A percentile compares a stretch with the other conserved stretches of the same genome.
These are phyloP conservation scores for Penicillium hordei DNA, from an alignment of 2,329 filamentous ascomycete genomes.

Conservation along the genomic window DNA sequence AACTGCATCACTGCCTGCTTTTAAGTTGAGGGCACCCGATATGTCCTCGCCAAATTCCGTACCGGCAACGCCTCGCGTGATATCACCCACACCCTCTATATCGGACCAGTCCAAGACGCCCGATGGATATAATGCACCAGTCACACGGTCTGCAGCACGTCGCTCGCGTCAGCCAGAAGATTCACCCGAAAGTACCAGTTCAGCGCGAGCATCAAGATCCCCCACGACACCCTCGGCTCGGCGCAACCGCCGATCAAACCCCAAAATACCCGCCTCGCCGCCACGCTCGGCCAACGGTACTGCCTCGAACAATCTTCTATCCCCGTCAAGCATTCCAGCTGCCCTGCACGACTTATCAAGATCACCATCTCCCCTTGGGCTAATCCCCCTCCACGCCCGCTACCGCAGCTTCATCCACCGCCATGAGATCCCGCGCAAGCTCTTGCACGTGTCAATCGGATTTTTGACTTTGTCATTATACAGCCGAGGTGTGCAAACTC, in stretches of 20 bases:
- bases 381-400: conserved; percentile 92
- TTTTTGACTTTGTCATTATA: conserved; percentile 91
- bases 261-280: conserved; percentile 42
- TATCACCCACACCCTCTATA: conserved; percentile 80
- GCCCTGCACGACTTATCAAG: conserved; percentile 88
- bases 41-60: conserved; percentile 56
- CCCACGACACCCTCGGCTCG: conserved; percentile 15
- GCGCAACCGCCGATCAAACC: conserved; percentile 41
- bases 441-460: conserved; percentile 91
- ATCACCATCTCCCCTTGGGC: conserved; percentile 85
- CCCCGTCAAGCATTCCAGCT: conserved; percentile 54
- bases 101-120: conserved; percentile 49
- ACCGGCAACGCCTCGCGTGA: conserved; percentile 80
- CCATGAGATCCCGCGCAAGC: conserved; percentile 93
- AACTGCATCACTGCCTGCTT: conserved; percentile 50
- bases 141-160: conserved; percentile 70
- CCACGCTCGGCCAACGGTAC: conserved; percentile 38
- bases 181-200: conserved; percentile 43
- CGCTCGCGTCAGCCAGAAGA: conserved; percentile 54
- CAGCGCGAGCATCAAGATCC: conserved; percentile 52
- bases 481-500: conserved; percentile 71
- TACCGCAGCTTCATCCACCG: conserved; percentile 92
- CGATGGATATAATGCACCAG: conserved; percentile 69
- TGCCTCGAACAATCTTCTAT: conserved; percentile 40
- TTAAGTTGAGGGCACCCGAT: conserved; percentile 35